These are phyloP conservation scores for Termitomyces sp. DNA, from an alignment of 768 basidiomycete genomes.

Conservation along the genomic window DNA sequence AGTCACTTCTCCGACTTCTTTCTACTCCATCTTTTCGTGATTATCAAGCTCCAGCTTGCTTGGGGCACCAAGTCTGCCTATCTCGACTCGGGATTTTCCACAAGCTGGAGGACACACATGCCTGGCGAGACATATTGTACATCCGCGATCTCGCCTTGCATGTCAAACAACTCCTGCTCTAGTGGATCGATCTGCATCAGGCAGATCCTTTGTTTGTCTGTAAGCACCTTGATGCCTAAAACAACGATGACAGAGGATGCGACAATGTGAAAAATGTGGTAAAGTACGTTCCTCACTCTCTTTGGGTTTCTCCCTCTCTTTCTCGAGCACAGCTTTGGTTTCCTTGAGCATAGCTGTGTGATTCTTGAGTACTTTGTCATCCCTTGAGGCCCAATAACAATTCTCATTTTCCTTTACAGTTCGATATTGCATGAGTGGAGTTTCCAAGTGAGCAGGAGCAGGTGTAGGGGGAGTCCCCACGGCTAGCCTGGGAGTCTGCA, in stretches of 20 bases:
- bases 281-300: conserved; percentile 9
- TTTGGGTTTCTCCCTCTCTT: conserved; percentile 7
- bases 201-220: conserved; percentile 28
- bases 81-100: conserved; percentile 55
- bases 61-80: conserved; percentile 76
- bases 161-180: conserved; percentile 74
- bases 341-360: background rate
- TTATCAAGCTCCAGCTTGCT: conserved; percentile 71
- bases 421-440: background rate
- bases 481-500: conserved; percentile 2
- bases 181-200: conserved; percentile 58
- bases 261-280: background rate
- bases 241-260: background rate
- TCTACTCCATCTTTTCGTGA: conserved; percentile 63
- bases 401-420: background rate
- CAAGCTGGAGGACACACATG: conserved; percentile 8
- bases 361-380: background rate
- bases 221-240: conserved; percentile 40
- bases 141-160: conserved; percentile 68
- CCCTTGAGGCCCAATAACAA: background rate
- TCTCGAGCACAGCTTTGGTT: background rate
- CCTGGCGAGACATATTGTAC: conserved; percentile 46
- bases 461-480: background rate
- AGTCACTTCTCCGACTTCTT: conserved; percentile 69
- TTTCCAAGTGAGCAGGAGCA: conserved; percentile 1